phyloP scores from a whole-genome alignment of 305 asterid species.

The Fraxinus paxiana region DNA sequence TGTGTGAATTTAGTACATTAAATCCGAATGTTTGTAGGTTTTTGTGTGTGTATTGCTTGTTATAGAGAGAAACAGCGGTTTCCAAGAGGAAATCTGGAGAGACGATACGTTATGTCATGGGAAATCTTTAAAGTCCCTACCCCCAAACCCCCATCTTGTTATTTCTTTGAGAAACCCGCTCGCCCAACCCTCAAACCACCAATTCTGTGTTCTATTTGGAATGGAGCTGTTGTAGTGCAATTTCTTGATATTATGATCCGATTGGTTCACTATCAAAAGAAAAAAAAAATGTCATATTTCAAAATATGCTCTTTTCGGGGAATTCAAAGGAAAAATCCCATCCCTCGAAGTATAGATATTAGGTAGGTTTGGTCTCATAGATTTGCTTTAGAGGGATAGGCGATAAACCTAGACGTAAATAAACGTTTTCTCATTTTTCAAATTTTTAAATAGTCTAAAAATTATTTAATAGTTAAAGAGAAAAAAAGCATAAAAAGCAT shows the following conservation, averaged over 20 bases:
- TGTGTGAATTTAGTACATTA: neutral
- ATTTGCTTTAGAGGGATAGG: too few relatives aligned
- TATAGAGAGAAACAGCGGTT: neutral
- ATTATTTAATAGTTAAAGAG: too few relatives aligned
- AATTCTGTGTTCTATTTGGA: neutral
- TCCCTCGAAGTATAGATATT: neutral
- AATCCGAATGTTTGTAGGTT: neutral
- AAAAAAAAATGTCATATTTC: too few relatives aligned
- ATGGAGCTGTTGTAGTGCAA: neutral
- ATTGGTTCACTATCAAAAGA: neutral
- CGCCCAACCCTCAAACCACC: neutral
- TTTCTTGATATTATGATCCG: neutral
- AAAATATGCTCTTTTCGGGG: neutral
- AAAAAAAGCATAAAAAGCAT: too few relatives aligned
- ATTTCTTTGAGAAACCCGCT: neutral
- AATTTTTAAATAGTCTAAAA: too few relatives aligned
- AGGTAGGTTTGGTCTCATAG: too few relatives aligned
- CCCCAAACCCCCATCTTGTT: neutral
- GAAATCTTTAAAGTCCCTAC: neutral
- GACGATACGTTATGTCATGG: slow-evolving; percentile 12
- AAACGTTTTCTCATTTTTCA: too few relatives aligned
- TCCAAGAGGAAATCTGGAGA: neutral
- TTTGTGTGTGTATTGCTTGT: neutral
- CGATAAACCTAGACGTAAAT: too few relatives aligned
- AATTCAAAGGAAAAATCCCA: neutral